Evolutionary conservation across 2,329 filamentous ascomycete species (phyloP).

Genomic region (Harringtonia aguacate): DNA sequence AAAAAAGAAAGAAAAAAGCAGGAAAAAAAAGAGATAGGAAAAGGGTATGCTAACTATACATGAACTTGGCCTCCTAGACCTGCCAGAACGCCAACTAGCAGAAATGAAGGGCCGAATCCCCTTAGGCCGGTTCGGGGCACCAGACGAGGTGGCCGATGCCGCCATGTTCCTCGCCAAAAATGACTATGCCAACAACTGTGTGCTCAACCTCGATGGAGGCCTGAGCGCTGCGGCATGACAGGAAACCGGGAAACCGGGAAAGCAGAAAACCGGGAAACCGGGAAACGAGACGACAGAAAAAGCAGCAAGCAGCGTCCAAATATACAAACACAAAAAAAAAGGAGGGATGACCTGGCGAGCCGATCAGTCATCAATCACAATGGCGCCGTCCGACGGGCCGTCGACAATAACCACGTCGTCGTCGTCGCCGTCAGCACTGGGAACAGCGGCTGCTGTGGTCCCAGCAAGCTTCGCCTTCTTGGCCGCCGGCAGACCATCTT

Average conservation of each 20-base stretch:
- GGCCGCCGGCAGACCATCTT: conserved; percentile 21
- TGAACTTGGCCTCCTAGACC: not conserved
- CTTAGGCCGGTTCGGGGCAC: conserved; percentile 51
- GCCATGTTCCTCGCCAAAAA: conserved; percentile 69
- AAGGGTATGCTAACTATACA: not conserved
- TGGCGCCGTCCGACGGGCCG: conserved; percentile 41
- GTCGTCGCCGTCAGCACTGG: conserved; percentile 20
- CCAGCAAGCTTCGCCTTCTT: conserved; percentile 39
- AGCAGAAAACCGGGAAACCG: conserved; percentile 9
- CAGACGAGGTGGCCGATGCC: conserved; percentile 70
- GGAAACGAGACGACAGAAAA: not conserved
- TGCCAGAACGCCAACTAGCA: not conserved
- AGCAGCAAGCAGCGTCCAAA: no score
- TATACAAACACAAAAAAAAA: no score
- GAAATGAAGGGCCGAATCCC: conserved; percentile 40
- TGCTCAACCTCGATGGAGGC: conserved; percentile 78
- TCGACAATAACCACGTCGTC: conserved; percentile 41
- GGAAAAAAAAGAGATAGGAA: not conserved
- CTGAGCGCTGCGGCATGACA: conserved; percentile 51
- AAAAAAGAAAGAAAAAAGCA: not conserved
- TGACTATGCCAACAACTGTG: conserved; percentile 76
- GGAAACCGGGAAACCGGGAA: not conserved
- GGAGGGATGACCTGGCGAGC: no score
- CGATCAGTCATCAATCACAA: conserved; percentile 46
- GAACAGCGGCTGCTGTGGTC: conserved; percentile 9